These are phyloP conservation scores for Mycosphaerella sp. DNA, from an alignment of 2,329 filamentous ascomycete genomes.

Conservation along the genomic window DNA sequence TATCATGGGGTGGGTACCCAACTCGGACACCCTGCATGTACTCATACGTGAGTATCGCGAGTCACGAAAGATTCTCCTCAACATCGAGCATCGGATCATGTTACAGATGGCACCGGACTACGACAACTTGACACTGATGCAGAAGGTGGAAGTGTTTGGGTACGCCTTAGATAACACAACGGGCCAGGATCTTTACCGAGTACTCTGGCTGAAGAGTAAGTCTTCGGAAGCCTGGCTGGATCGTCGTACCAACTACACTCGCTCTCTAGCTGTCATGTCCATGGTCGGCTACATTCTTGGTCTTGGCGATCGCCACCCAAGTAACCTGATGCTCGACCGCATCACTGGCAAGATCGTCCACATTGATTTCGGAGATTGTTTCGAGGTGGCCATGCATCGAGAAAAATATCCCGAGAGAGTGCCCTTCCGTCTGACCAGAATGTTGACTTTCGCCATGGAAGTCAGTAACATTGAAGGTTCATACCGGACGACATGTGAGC, in stretches of 20 bases:
- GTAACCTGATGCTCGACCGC: slow-evolving; percentile 94
- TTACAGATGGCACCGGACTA: slow-evolving; percentile 99
- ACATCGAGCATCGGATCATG: slow-evolving; percentile 99
- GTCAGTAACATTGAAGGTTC: slow-evolving; percentile 99
- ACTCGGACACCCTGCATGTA: slow-evolving; percentile 94
- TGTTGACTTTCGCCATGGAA: slow-evolving; percentile 99
- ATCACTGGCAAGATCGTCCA: slow-evolving; percentile 96
- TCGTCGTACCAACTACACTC: slow-evolving; percentile 95
- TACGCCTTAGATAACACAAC: slow-evolving; percentile 99
- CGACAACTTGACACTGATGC: slow-evolving; percentile 97
- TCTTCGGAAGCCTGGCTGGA: slow-evolving; percentile 97
- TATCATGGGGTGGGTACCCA: slow-evolving; percentile 91
- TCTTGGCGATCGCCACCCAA: slow-evolving; percentile 91
- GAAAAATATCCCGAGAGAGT: slow-evolving; percentile 98
- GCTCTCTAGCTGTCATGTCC: slow-evolving; percentile 97
- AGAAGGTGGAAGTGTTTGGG: slow-evolving; percentile 99
- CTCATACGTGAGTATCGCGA: slow-evolving; percentile 97
- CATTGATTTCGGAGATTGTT: slow-evolving; percentile 99
- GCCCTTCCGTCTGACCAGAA: slow-evolving; percentile 93
- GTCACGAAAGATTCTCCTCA: slow-evolving; percentile 92
- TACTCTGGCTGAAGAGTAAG: slow-evolving; percentile 98
- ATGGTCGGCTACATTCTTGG: slow-evolving; percentile 99
- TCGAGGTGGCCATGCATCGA: slow-evolving; percentile 98
- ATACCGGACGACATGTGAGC: slow-evolving; percentile 96
- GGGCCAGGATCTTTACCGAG: slow-evolving; percentile 94